Percentiles rank a stretch among this genome's conserved stretches.
phyloP scores from a whole-genome alignment of 495 filamentous ascomycete genomes.

The Tuber umbilicatum region DNA sequence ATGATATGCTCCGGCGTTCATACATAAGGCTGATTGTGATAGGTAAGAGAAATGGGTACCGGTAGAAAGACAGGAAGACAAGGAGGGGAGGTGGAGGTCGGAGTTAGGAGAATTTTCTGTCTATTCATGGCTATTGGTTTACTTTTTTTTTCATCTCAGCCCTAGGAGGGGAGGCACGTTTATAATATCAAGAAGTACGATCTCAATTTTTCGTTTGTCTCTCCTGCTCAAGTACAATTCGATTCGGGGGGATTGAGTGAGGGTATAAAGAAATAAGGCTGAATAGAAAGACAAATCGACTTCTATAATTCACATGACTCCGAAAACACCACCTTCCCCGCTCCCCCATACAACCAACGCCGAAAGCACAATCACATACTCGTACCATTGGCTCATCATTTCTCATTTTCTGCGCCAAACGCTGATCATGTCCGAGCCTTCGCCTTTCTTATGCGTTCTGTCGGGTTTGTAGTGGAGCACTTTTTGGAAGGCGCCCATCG shows the following conservation, averaged over 20 bases:
- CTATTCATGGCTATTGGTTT: neutral
- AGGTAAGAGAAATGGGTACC: neutral
- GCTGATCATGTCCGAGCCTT: conserved; percentile 56
- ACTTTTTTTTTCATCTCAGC: neutral
- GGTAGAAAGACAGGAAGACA: neutral
- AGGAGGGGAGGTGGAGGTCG: neutral
- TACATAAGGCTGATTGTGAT: neutral
- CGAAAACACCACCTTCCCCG: conserved; percentile 3
- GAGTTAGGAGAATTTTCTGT: neutral
- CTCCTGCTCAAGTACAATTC: neutral
- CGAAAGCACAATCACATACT: neutral
- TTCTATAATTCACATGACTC: neutral
- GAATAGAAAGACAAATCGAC: neutral
- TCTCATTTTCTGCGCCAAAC: conserved; percentile 46
- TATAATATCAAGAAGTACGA: neutral
- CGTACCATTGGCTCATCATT: neutral
- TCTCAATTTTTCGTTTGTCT: neutral
- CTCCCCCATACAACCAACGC: neutral
- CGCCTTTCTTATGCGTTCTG: conserved; percentile 61
- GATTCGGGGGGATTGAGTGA: neutral
- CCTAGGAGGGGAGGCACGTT: neutral
- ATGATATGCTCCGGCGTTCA: neutral
- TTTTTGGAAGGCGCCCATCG: conserved; percentile 45
- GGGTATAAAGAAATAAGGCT: neutral
- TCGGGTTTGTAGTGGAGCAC: conserved; percentile 60